phyloP scores from a whole-genome alignment of 495 filamentous ascomycete genomes.

The Hypoxylon lenormandii region DNA sequence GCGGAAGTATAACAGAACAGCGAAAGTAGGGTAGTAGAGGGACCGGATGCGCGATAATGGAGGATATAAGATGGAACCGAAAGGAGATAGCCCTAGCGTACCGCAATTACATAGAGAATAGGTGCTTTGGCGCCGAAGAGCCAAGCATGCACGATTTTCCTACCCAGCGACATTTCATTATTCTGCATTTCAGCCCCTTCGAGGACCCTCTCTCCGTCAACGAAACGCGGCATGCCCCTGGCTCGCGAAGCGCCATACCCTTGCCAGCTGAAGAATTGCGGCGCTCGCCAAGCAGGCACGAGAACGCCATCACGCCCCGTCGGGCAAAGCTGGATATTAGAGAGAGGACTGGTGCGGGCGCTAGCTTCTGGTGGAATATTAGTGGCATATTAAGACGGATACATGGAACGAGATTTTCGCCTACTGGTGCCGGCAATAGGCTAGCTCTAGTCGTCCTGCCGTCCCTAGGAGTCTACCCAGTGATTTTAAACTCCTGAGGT shows the following conservation, averaged over 20 bases:
- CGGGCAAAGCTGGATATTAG: conserved; percentile 32
- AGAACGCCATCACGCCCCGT: conserved; percentile 20
- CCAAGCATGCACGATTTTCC: neutral
- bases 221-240: neutral
- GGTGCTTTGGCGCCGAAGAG: conserved; percentile 2
- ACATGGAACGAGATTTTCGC: conserved; percentile 17
- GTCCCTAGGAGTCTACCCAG: no score
- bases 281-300: conserved; percentile 22
- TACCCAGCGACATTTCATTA: neutral
- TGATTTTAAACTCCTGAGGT: no score
- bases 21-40: neutral
- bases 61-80: neutral
- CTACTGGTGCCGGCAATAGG: conserved; percentile 14
- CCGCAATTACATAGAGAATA: neutral
- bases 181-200: neutral
- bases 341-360: conserved; percentile 11
- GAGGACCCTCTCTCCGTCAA: neutral
- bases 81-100: neutral
- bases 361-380: conserved; percentile 26
- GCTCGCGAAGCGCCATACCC: conserved; percentile 36
- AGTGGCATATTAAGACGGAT: conserved; percentile 22
- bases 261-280: conserved; percentile 39
- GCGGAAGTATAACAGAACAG: neutral
- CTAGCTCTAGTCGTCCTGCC: conserved; percentile 1
- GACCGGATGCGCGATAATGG: neutral